Conservation (phyloP, 345 rosid species). For the Geranium brycei region DNA sequence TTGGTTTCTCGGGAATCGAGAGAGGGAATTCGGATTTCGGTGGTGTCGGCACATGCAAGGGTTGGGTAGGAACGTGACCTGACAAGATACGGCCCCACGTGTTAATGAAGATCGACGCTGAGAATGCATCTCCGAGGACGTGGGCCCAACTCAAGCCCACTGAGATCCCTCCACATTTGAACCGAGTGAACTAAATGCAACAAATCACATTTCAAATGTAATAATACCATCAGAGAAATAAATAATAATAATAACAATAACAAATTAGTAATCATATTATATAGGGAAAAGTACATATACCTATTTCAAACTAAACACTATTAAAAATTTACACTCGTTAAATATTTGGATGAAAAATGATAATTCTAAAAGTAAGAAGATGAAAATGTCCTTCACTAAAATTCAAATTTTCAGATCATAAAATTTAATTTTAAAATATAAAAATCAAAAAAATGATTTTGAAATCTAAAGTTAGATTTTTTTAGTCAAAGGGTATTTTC, state of each 20-base stretch:
- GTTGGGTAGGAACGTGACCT: slow-evolving; percentile 15
- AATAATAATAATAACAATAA: not conserved
- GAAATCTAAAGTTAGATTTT: too few relatives aligned
- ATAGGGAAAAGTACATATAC: not conserved
- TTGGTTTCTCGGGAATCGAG: slow-evolving; percentile 4
- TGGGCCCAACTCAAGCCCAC: slow-evolving; percentile 77
- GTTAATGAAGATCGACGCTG: slow-evolving; percentile 46
- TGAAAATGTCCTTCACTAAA: too few relatives aligned
- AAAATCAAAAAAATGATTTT: too few relatives aligned
- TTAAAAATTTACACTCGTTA: too few relatives aligned
- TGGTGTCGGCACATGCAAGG: slow-evolving; percentile 11
- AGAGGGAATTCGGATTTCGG: not conserved
- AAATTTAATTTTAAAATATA: too few relatives aligned
- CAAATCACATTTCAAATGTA: too few relatives aligned
- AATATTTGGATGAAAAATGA: too few relatives aligned
- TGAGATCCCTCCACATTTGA: slow-evolving; percentile 54
- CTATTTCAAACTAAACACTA: too few relatives aligned
- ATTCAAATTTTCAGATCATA: too few relatives aligned
- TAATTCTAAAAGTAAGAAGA: too few relatives aligned
- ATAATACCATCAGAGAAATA: not conserved
- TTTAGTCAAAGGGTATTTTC: too few relatives aligned
- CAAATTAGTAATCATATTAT: not conserved
- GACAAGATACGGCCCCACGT: slow-evolving; percentile 25
- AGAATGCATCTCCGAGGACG: slow-evolving; percentile 52
- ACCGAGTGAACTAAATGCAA: slow-evolving; percentile 42